Conservation (phyloP, 139 green algal species). For the Helicosporidium sp. region DNA sequence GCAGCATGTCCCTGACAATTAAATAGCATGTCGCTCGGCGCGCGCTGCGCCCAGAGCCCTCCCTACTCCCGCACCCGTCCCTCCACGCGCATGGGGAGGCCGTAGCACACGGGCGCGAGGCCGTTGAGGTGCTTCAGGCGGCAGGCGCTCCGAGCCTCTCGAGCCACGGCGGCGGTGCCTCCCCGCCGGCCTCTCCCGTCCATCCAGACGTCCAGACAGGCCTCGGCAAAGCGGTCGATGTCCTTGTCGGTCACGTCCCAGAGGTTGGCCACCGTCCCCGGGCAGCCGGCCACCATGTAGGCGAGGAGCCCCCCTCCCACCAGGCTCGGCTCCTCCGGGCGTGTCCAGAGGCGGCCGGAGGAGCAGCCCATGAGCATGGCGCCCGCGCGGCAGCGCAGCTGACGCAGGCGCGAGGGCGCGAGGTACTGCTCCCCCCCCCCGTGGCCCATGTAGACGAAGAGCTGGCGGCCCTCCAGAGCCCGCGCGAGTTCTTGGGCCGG, state of each 20-base stretch:
- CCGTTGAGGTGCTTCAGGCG: constrained; percentile 61
- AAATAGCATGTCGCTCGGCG: no score
- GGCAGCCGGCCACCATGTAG: constrained; percentile 66
- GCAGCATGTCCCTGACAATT: no score
- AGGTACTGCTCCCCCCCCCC: constrained; percentile 68
- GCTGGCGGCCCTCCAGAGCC: constrained; percentile 30
- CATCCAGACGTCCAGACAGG: constrained; percentile 46
- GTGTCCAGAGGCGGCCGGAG: constrained; percentile 42
- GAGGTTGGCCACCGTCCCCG: constrained; percentile 63
- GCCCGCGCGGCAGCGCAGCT: constrained; percentile 35
- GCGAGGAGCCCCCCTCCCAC: constrained; percentile 35
- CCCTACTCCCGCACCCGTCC: no score
- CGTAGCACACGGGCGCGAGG: constrained; percentile 73
- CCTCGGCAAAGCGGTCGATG: constrained; percentile 68
- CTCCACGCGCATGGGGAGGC: constrained; percentile 34
- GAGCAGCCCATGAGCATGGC: constrained; percentile 80
- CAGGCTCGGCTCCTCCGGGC: constrained; percentile 21
- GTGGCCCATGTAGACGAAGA: constrained; percentile 85
- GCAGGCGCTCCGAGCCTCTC: constrained; percentile 34
- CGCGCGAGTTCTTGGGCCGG: constrained; percentile 16
- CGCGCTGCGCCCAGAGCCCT: no score
- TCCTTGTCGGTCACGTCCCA: constrained; percentile 93
- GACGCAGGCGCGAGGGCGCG: constrained; percentile 27
- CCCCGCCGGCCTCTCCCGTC: background rate
- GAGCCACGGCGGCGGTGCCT: constrained; percentile 6